phyloP scores from a whole-genome alignment of 331 rosid genomes.

The Malus hybrid region DNA sequence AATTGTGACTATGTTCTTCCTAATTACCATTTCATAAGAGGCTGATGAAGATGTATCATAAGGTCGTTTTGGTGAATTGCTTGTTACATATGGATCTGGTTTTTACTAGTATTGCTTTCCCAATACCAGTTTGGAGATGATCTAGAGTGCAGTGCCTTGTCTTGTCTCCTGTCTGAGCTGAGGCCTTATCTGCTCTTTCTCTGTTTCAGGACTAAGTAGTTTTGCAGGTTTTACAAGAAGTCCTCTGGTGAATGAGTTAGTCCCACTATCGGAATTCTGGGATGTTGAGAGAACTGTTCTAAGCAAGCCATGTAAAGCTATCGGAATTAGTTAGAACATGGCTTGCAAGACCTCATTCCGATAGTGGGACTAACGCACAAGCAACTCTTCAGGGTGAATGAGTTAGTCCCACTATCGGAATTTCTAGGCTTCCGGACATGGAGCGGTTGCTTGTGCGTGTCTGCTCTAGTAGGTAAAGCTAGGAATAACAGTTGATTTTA shows the following conservation, averaged over 20 bases:
- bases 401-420: too few relatives aligned
- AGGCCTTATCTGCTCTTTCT: constrained; percentile 33
- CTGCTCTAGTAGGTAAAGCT: constrained; percentile 55
- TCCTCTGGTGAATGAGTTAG: constrained; percentile 81
- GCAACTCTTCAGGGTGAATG: too few relatives aligned
- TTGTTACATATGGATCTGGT: neutral
- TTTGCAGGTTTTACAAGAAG: constrained; percentile 37
- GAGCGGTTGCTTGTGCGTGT: constrained; percentile 88
- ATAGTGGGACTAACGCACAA: too few relatives aligned
- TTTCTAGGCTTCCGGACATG: constrained; percentile 76
- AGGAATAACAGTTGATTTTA: neutral
- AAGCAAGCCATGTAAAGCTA: too few relatives aligned
- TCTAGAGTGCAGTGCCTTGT: constrained; percentile 69
- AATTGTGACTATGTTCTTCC: neutral
- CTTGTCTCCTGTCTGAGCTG: constrained; percentile 77
- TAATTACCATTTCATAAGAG: neutral
- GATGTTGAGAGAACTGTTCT: constrained; percentile 57
- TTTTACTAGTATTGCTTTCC: constrained; percentile 20
- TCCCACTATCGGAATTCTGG: constrained; percentile 83
- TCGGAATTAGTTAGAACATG: constrained; percentile 35
- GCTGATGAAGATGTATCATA: neutral
- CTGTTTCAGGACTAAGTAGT: too few relatives aligned
- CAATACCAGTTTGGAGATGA: constrained; percentile 74
- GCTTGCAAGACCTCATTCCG: constrained; percentile 70
- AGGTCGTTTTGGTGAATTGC: neutral